Conservation (phyloP, 139 green algal species). For the Diplosphaera chodatii region DNA sequence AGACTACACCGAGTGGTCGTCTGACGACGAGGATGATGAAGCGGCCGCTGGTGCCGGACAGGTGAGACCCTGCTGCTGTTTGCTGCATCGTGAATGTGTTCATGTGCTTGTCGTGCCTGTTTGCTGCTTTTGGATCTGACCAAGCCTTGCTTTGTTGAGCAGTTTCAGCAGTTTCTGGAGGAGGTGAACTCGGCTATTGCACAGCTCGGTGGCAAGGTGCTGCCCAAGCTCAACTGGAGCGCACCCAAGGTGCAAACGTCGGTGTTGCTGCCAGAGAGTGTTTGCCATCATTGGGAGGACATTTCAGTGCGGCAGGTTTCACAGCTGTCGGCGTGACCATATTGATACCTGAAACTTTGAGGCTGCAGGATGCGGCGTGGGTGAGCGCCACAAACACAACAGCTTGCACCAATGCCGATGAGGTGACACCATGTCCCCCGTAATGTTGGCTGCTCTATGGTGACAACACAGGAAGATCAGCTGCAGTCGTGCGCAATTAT, state of each 20-base stretch:
- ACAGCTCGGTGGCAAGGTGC: conserved; percentile 59
- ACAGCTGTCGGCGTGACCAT: too few species aligned
- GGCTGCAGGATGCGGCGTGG: conserved; percentile 73
- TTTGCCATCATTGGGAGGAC: neutral
- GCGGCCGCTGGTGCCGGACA: neutral
- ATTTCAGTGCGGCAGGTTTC: too few species aligned
- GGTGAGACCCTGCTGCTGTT: neutral
- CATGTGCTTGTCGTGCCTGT: too few species aligned
- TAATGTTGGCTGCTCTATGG: too few species aligned
- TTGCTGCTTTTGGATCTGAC: too few species aligned
- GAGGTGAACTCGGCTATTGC: conserved; percentile 50
- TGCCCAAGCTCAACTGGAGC: conserved; percentile 92
- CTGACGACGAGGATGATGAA: conserved; percentile 7
- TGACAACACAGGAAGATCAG: too few species aligned
- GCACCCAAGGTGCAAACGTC: conserved; percentile 45
- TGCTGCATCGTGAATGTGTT: too few species aligned
- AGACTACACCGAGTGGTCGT: conserved; percentile 22
- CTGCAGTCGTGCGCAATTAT: too few species aligned
- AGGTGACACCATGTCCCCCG: too few species aligned
- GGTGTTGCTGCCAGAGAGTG: neutral
- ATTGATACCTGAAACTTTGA: too few species aligned
- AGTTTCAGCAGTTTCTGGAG: conserved; percentile 28
- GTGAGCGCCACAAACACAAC: conserved; percentile 46
- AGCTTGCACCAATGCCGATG: conserved; percentile 55
- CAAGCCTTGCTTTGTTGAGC: too few species aligned